Base-by-base conservation (phyloP, 1,284 basidiomycete genomes). In the Pholiota adiposa region DNA sequence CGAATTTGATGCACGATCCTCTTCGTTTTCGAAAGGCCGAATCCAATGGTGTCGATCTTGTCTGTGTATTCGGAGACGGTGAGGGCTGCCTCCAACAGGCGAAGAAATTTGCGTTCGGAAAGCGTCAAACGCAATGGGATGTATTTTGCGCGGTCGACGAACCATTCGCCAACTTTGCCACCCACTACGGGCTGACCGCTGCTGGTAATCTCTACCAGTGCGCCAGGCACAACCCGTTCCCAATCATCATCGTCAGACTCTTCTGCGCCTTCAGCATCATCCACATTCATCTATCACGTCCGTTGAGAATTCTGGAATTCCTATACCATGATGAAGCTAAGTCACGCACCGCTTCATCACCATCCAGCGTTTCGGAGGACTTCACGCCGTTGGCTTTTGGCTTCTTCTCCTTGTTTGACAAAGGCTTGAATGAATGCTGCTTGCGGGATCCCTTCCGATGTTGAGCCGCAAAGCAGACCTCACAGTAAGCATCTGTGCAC, bases 51-150 rank as follows among this genome's bases (percentile, higher is more conserved):
- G 73, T 93, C 90, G 38, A 92, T 91, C 70, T 90, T 91, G 79
- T 93, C 91, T 29, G 91, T 93, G 70, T 93, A 93, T 71, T 93
- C 92, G 6, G 88, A 91, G 21, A 93, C 91, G 51, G 83, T 84
- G 33, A 92, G 80, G 1, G 92, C 91, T 5, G 90, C 90, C 59
- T 93, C 92, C 48, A 93, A 79, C 4, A 93, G 81, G 25, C 91
- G 87, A 53, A 93, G 85, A 70, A 80, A 90, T 73, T 93, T 93
- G 61, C 92, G 87, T 73, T 93, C 91, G 40, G 69, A 65, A 31
- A 91, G 75, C 0, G 86, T 87, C 23, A 93, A 79, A 21, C 91
- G 89, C 19, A 93, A 71, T 1, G 91, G 91, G 57, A 93, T 92
- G 72, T 78, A 90, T 71, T 88, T 90, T 16, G 90, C 77, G 44